A percentile compares a stretch with the other conserved stretches of the same genome.
Evolutionary conservation across 148 eudicot genomes (phyloP).

Genomic region (Agrostemma githago): DNA sequence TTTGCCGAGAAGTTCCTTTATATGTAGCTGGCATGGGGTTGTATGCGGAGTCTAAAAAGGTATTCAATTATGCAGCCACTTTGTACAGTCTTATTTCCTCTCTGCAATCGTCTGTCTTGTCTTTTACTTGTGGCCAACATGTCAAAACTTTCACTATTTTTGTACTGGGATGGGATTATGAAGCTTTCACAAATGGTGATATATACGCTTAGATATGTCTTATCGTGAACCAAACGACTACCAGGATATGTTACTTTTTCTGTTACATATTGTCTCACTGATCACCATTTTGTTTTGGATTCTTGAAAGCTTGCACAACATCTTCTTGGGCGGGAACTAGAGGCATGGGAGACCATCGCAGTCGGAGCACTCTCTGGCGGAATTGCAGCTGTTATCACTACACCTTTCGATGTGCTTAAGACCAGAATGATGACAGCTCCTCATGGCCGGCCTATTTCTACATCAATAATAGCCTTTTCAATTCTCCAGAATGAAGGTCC

Average conservation of each 20-base stretch:
- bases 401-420: slow-evolving; percentile 91
- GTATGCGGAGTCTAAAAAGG: slow-evolving; percentile 95
- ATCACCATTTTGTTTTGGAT: not conserved
- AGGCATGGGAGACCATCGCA: slow-evolving; percentile 88
- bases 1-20: slow-evolving; percentile 89
- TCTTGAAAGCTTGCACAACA: slow-evolving; percentile 56
- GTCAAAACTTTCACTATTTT: not conserved
- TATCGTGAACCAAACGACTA: not conserved
- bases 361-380: slow-evolving; percentile 97
- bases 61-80: slow-evolving; percentile 13
- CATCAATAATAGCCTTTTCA: slow-evolving; percentile 58
- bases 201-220: not conserved
- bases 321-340: slow-evolving; percentile 71
- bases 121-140: not conserved
- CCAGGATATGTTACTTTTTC: not conserved
- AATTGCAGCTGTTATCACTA: slow-evolving; percentile 75
- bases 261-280: not conserved
- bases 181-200: not conserved
- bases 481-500: slow-evolving; percentile 79
- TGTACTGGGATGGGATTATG: not conserved
- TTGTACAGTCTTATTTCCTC: not conserved
- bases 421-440: slow-evolving; percentile 95
- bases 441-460: slow-evolving; percentile 53
- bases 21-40: slow-evolving; percentile 97
- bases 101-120: not conserved